Base-by-base conservation (phyloP, 768 basidiomycete genomes). In the Fomitopsis serialis region DNA sequence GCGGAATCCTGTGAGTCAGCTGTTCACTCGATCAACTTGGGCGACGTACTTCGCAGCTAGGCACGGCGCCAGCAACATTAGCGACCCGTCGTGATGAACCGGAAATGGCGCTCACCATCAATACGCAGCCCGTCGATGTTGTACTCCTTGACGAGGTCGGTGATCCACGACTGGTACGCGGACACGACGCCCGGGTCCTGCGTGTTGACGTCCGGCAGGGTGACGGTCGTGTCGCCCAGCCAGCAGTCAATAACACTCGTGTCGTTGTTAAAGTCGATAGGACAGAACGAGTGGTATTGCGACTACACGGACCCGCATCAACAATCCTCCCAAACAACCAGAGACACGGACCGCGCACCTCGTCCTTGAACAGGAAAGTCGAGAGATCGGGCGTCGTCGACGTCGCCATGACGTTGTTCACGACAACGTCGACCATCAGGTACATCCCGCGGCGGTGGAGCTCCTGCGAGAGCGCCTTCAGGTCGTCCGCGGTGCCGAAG, bases 121-220 rank as follows among this genome's bases (percentile, higher is more conserved):
- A 94, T 87, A 46, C 92, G 84, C 54, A 95, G 79, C n/a, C 91
- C 89, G 65, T 94, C 92, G 55, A 95, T 84, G 25, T 70, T 71
- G 65, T 87, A 92, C 56, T 84, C 81, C 52, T 78, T 56, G 27
- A 93, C 85, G 17, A 93, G 73, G 29, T 76, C 67, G 36, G 71
- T 66, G 59, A 93, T 82, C 92, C 90, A 93, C 7, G 70, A 63
- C 24, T 80, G 78, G 67, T 86, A 92, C 34, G 72, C 74, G 10
- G 76, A 70, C 29, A 81, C 73, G 40, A 94, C 89, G 29, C 70
- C 70, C 7, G 80, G 70, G 56, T 89, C 80, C 60, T 80, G 76
- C 12, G 90, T 93, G 70, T 94, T 82, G 55, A 94, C 62, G 66
- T 95, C 92, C 0, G 88, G 80, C 0, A 93, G 74, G 22, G 89